Conservation (phyloP, 2,329 filamentous ascomycete species). For the Diaporthe nobilis region DNA sequence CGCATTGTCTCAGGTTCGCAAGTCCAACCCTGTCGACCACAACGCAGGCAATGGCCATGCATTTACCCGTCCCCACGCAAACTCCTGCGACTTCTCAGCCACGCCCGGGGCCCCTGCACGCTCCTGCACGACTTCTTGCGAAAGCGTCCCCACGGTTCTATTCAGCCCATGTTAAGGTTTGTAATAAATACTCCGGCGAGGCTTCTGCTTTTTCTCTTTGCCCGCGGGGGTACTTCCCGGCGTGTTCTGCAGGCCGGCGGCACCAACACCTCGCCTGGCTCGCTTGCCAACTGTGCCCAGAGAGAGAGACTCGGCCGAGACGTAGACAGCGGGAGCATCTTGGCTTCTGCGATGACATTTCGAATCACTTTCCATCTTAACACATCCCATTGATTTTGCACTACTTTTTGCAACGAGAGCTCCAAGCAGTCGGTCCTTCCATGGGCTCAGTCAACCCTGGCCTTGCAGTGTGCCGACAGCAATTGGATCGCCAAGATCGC, state of each 20-base stretch:
- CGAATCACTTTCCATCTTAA: background rate
- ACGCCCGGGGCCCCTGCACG: background rate
- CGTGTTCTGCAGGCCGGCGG: background rate
- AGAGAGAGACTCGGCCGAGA: background rate
- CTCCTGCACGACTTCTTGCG: background rate
- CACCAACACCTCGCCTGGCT: background rate
- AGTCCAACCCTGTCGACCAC: constrained; percentile 3
- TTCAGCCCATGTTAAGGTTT: constrained; percentile 25
- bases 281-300: background rate
- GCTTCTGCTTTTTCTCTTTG: background rate
- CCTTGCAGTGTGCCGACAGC: constrained; percentile 2
- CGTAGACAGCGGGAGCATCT: background rate
- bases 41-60: background rate
- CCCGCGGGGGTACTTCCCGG: background rate
- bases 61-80: constrained; percentile 1
- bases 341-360: background rate
- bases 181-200: constrained; percentile 12
- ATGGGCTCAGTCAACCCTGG: background rate
- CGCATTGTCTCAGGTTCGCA: constrained; percentile 29
- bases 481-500: constrained; percentile 32
- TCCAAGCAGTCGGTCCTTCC: background rate
- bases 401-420: background rate
- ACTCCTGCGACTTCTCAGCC: constrained; percentile 23
- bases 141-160: background rate
- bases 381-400: too few relatives aligned